Percentiles rank a stretch among this genome's conserved stretches.
phyloP scores from a whole-genome alignment of 176 grass and related monocot species.

The Zoysia japonica region DNA sequence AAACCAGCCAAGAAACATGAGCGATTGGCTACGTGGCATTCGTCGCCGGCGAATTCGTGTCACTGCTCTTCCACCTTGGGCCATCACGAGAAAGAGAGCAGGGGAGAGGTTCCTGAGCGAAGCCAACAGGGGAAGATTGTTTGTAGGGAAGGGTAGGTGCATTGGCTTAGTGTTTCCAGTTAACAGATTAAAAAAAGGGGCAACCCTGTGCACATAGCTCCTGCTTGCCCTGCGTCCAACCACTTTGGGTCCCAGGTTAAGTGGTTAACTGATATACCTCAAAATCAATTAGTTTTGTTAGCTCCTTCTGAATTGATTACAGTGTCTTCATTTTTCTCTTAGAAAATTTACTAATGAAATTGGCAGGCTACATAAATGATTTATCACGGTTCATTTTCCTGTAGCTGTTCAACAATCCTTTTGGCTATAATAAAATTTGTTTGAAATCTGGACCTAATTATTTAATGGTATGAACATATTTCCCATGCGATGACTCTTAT shows the following conservation, averaged over 20 bases:
- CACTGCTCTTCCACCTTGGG: no score
- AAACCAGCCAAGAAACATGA: no score
- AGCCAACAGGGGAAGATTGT: no score
- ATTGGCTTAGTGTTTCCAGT: not conserved
- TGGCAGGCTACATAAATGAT: not conserved
- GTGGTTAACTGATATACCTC: no score
- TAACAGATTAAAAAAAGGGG: not conserved
- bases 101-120: no score
- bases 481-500: conserved; percentile 26
- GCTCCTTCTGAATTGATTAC: not conserved
- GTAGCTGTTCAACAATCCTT: not conserved
- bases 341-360: not conserved
- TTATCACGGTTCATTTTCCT: not conserved
- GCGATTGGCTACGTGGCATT: no score
- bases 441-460: not conserved
- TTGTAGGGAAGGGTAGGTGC: not conserved
- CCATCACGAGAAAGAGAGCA: no score
- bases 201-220: no score
- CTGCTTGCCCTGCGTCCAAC: no score
- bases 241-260: no score
- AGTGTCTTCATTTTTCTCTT: not conserved
- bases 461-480: not conserved
- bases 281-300: not conserved
- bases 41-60: no score
- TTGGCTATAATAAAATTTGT: not conserved